Conservation (phyloP, 75 land plant species). For the Cupressus sempervirens region DNA sequence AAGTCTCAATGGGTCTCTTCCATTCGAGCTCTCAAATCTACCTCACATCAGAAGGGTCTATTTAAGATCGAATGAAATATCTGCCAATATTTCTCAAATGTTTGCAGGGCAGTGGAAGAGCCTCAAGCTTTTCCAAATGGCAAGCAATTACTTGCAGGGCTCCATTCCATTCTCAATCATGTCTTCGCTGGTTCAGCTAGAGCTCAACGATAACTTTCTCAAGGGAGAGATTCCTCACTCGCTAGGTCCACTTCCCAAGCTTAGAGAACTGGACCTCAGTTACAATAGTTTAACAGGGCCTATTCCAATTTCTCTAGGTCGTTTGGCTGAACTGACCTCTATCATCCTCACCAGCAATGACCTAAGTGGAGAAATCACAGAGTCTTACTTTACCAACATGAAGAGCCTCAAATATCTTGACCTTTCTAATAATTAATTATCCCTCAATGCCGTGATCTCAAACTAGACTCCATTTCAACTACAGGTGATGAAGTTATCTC, state of each 20-base stretch:
- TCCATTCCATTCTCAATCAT: constrained; percentile 20
- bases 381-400: not conserved
- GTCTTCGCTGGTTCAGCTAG: constrained; percentile 9
- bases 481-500: not conserved
- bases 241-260: constrained; percentile 40
- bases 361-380: not conserved
- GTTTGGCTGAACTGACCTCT: constrained; percentile 9
- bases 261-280: constrained; percentile 42
- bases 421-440: not conserved
- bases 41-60: not conserved
- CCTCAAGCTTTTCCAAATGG: not conserved
- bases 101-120: not conserved
- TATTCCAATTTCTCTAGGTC: constrained; percentile 46
- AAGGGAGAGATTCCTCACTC: constrained; percentile 45
- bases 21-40: not conserved
- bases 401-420: not conserved
- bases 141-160: constrained; percentile 2
- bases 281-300: constrained; percentile 52
- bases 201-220: constrained; percentile 41
- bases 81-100: not conserved
- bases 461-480: not conserved
- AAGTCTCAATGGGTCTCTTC: not conserved
- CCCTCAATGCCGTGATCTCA: not conserved
- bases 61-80: not conserved
- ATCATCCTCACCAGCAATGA: not conserved